phyloP scores from a whole-genome alignment of 192 early-diverging fungal species.

The Entomortierella lignicola region DNA sequence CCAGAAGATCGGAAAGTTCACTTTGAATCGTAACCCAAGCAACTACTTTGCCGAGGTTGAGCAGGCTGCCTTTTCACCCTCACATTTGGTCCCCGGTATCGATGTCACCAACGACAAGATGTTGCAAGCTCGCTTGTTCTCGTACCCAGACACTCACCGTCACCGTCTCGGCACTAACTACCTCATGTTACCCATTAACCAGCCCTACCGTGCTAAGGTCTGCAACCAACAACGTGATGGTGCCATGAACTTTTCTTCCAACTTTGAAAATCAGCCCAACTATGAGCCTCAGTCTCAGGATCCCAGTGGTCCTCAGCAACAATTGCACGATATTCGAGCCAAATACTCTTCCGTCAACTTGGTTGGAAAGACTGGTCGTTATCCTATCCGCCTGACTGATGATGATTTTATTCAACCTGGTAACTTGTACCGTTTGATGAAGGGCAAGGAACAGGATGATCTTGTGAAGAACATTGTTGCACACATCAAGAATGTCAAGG shows the following conservation, averaged over 20 bases:
- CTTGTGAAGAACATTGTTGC: constrained; percentile 72
- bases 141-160: constrained; percentile 88
- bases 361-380: constrained; percentile 69
- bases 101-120: constrained; percentile 83
- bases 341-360: constrained; percentile 61
- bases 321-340: constrained; percentile 65
- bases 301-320: constrained; percentile 59
- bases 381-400: constrained; percentile 64
- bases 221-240: constrained; percentile 85
- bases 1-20: constrained; percentile 79
- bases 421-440: constrained; percentile 74
- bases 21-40: constrained; percentile 83
- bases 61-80: constrained; percentile 84
- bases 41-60: constrained; percentile 92
- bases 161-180: constrained; percentile 87
- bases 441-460: constrained; percentile 69
- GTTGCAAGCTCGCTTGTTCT: constrained; percentile 88
- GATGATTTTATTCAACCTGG: constrained; percentile 77
- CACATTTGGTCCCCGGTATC: constrained; percentile 84
- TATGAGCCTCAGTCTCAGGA: constrained; percentile 79
- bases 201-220: constrained; percentile 66
- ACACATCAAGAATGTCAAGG: constrained; percentile 70
- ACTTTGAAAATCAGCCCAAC: constrained; percentile 76
- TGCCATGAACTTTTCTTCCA: constrained; percentile 62
- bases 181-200: constrained; percentile 86